Conservation (phyloP, 1,139 yeast genomes). For the Candida smagusa region DNA sequence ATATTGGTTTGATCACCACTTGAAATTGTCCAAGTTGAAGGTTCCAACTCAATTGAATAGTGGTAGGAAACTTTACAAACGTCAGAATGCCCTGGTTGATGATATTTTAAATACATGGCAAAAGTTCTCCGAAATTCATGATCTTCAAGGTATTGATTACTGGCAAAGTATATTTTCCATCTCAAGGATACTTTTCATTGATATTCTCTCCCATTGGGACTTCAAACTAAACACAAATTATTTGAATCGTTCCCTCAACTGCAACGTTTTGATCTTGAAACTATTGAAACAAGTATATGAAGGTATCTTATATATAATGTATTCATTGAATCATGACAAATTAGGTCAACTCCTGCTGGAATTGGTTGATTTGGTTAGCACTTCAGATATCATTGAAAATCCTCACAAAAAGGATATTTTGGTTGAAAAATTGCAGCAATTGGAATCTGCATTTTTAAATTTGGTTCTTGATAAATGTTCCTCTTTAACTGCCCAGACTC, state of each 20-base stretch:
- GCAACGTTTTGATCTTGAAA: neutral
- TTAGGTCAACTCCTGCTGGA: no score
- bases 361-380: no score
- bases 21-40: neutral
- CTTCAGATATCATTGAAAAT: no score
- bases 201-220: neutral
- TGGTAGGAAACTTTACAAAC: neutral
- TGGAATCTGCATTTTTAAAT: conserved; percentile 2
- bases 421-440: conserved; percentile 7
- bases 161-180: neutral
- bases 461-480: conserved; percentile 1
- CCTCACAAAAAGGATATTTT: neutral
- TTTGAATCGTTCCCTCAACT: neutral
- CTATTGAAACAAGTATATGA: neutral
- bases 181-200: neutral
- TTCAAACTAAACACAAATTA: neutral
- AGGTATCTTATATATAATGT: neutral
- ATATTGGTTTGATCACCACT: conserved; percentile 8
- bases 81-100: no score
- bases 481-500: neutral
- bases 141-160: neutral
- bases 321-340: no score
- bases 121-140: neutral
- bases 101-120: neutral
- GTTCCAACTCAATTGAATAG: neutral